Evolutionary conservation across 805 yeast genomes (phyloP).

Genomic region (Yarrowia deformans): DNA sequence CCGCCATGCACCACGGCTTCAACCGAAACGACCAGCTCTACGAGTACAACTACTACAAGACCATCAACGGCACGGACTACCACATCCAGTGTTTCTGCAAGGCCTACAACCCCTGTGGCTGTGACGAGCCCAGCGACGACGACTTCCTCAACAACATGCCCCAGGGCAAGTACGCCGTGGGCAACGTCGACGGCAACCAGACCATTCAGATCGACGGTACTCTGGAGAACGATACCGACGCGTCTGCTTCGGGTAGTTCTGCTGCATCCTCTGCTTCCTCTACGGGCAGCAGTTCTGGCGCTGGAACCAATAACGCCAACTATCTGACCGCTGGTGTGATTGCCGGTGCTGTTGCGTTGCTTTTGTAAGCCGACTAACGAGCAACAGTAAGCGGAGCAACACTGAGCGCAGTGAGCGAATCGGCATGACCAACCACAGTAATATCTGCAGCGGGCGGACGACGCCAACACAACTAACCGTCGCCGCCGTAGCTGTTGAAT

Average conservation of each 20-base stretch:
- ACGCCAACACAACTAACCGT: too few species aligned
- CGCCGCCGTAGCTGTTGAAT: too few species aligned
- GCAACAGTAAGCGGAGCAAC: too few species aligned
- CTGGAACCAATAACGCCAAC: neutral
- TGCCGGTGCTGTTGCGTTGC: conserved; percentile 6
- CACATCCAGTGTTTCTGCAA: conserved; percentile 43
- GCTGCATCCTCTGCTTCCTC: neutral
- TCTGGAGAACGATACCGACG: conserved; percentile 40
- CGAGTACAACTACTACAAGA: conserved; percentile 42
- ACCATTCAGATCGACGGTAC: conserved; percentile 43
- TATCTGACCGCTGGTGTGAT: conserved; percentile 17
- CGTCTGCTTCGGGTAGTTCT: neutral
- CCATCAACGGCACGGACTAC: conserved; percentile 43
- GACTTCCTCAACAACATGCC: conserved; percentile 42
- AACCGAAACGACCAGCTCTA: conserved; percentile 41
- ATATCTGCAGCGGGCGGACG: too few species aligned
- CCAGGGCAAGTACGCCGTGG: conserved; percentile 23
- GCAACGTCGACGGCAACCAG: conserved; percentile 29
- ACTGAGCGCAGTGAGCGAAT: neutral
- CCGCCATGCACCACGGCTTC: conserved; percentile 23
- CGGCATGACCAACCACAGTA: too few species aligned
- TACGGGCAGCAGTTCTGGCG: neutral
- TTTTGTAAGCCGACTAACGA: too few species aligned
- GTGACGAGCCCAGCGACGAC: conserved; percentile 41
- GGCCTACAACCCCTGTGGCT: conserved; percentile 42